Evolutionary conservation across 1,284 basidiomycete species (phyloP), one percentile per base, ranked within the genome.

Genomic region (Laetiporus sulphureus): DNA sequence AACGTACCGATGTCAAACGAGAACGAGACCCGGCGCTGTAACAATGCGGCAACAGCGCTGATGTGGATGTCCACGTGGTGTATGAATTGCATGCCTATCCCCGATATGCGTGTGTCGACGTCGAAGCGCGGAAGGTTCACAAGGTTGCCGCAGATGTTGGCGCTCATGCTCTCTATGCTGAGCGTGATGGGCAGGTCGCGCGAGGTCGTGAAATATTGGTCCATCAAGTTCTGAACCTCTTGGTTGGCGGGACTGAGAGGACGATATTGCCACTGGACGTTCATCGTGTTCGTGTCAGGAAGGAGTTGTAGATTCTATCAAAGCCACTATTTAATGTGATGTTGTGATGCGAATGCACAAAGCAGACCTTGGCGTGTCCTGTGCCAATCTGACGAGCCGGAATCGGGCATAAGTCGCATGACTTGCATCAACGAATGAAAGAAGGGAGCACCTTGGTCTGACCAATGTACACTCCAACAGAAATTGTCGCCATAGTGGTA

Each of bases 211-310:
- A 39, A 31, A 3, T 15, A 16, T 21, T 32, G 6, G 10, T 30
- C 30, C 38, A 39, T 4, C 19, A 39, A 32, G 11, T 12, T 32
- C 12, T 30, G 38, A 2, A 39, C 27, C 11, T 39, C 38, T 10
- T 31, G 27, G 20, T 39, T 39, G 5, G 30, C 38, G 5, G 38
- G 38, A 21, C 22, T 39, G 19, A 20, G 15, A 5, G 38, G 38
- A 2, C 30, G 27, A 22, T 21, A 32, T 13, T 15, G 20, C 38
- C 38, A 39, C 12, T 20, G 3, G 3, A 39, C 10, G 15, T 27
- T 11, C 4, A 5, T 6, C 21, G 20, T 3, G 34, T 18, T 4
- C 5, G 7, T 10, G 23, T n/a, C 6, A n/a, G 10, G 34, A 36
- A 36, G n/a, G n/a, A n/a, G n/a, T 21, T 16, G 23, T 38, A 15